phyloP scores from a whole-genome alignment of 192 early-diverging fungal genomes.

The Backusella sp. region DNA sequence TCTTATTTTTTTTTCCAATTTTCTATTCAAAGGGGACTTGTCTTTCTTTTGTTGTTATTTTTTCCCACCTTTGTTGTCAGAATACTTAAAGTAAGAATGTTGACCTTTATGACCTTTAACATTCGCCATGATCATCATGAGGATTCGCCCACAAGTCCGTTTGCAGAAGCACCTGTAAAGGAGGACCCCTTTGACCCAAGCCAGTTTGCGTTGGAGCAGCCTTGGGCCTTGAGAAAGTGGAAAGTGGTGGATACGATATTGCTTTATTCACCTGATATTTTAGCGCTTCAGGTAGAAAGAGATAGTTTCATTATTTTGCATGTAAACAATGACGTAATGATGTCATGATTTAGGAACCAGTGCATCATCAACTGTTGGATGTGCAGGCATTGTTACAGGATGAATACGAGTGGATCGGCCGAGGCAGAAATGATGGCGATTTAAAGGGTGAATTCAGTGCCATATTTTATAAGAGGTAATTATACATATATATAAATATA shows the following conservation, averaged over 20 bases:
- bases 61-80: background rate
- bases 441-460: conserved; percentile 34
- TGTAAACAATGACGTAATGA: background rate
- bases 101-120: conserved; percentile 33
- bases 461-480: conserved; percentile 42
- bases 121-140: conserved; percentile 27
- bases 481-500: too few species aligned
- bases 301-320: too few species aligned
- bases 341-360: conserved; percentile 28
- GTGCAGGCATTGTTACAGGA: conserved; percentile 21
- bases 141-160: background rate
- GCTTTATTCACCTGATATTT: conserved; percentile 33
- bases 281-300: conserved; percentile 34
- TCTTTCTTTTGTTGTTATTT: background rate
- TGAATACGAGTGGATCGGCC: conserved; percentile 37
- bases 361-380: conserved; percentile 35
- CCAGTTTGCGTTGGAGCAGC: conserved; percentile 16
- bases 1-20: background rate
- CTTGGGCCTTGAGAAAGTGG: conserved; percentile 35
- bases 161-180: conserved; percentile 15
- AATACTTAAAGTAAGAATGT: background rate
- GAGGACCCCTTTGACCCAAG: background rate
- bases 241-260: conserved; percentile 37
- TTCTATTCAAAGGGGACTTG: background rate
- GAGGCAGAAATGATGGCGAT: conserved; percentile 35